These are phyloP conservation scores for Posidonia oceanica DNA, from an alignment of 116 monocot genomes.

Conservation along the genomic window DNA sequence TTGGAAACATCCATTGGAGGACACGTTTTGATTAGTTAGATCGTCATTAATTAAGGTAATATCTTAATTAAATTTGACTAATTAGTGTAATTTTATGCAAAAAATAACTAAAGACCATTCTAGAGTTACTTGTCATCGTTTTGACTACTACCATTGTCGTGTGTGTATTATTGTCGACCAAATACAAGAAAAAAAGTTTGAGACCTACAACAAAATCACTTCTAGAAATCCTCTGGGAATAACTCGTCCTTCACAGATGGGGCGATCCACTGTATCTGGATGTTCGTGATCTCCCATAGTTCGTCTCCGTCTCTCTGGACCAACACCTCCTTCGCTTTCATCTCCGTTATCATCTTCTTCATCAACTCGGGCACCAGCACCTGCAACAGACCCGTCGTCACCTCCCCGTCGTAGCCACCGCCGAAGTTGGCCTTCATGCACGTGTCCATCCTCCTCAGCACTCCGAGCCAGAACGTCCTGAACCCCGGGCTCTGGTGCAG, in stretches of 20 bases:
- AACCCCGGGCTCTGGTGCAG: conserved; percentile 55
- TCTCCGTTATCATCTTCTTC: conserved; percentile 24
- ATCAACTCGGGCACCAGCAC: conserved; percentile 17
- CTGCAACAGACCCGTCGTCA: conserved; percentile 10
- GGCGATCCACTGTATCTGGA: conserved; percentile 32
- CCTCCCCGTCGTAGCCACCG: conserved; percentile 7
- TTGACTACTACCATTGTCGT: too few species aligned
- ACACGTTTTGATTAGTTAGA: too few species aligned
- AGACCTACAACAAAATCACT: too few species aligned
- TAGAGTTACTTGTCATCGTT: too few species aligned
- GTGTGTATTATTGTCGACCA: background rate
- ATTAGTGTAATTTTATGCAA: too few species aligned
- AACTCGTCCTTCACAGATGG: conserved; percentile 21
- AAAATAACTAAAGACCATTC: too few species aligned
- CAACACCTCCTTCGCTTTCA: conserved; percentile 18
- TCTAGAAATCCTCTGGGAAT: conserved; percentile 12
- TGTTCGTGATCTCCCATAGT: conserved; percentile 20
- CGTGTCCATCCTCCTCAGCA: conserved; percentile 86
- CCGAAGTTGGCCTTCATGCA: conserved; percentile 67
- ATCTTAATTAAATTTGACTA: too few species aligned
- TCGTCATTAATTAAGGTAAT: too few species aligned
- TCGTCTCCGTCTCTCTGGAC: conserved; percentile 14
- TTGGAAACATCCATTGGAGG: too few species aligned
- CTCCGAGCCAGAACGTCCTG: conserved; percentile 70
- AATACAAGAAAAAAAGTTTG: too few species aligned